These are phyloP conservation scores for Monilinia laxa DNA, from an alignment of 2,329 filamentous ascomycete species.

Conservation along the genomic window DNA sequence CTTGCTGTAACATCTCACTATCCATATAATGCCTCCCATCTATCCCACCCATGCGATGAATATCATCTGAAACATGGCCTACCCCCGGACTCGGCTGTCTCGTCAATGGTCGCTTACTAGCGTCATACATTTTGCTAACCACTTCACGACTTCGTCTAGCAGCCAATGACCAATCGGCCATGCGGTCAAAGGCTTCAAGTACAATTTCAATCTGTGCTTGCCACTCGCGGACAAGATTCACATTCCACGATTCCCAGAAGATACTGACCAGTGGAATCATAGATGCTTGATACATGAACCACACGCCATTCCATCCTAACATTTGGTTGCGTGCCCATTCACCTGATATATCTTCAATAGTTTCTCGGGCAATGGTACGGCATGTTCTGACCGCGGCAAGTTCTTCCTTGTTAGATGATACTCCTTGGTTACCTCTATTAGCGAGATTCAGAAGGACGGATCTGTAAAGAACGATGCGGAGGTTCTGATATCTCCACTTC, in stretches of 20 bases:
- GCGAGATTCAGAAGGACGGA: slow-evolving; percentile 68
- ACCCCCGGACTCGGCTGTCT: slow-evolving; percentile 39
- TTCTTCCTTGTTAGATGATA: slow-evolving; percentile 54
- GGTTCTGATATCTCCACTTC: slow-evolving; percentile 80
- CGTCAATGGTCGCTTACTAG: slow-evolving; percentile 41
- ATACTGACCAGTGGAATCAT: slow-evolving; percentile 76
- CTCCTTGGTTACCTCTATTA: slow-evolving; percentile 35
- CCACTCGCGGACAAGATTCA: slow-evolving; percentile 45
- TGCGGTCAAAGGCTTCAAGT: slow-evolving; percentile 59
- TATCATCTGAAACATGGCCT: slow-evolving; percentile 38
- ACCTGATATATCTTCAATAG: slow-evolving; percentile 69
- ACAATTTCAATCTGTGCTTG: slow-evolving; percentile 58
- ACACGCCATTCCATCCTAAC: slow-evolving; percentile 77
- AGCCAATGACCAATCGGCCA: slow-evolving; percentile 65
- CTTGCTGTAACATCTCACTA: slow-evolving; percentile 42
- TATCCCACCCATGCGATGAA: slow-evolving; percentile 21
- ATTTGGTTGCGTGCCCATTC: slow-evolving; percentile 74
- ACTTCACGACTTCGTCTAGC: slow-evolving; percentile 63
- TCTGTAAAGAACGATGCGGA: slow-evolving; percentile 73
- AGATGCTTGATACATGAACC: slow-evolving; percentile 77
- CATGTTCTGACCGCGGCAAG: slow-evolving; percentile 67
- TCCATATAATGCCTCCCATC: slow-evolving; percentile 30
- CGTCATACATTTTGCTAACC: slow-evolving; percentile 63
- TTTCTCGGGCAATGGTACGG: slow-evolving; percentile 65
- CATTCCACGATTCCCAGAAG: slow-evolving; percentile 59